These are phyloP conservation scores for Solanum chiquidenum DNA, from an alignment of 257 asterid genomes.

Conservation along the genomic window DNA sequence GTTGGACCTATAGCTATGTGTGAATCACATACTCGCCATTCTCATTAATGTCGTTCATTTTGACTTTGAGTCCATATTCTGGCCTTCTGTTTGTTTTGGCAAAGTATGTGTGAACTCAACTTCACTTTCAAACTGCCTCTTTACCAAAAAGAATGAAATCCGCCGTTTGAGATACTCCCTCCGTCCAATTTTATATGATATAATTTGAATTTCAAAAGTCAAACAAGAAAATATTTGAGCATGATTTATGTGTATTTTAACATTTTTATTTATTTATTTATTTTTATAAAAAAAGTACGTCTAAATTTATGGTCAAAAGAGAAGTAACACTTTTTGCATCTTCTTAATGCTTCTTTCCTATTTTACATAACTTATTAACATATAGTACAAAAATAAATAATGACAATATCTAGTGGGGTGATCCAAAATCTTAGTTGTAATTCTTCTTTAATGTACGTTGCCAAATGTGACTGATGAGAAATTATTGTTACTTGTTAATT, in stretches of 20 bases:
- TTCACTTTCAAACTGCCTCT: not conserved
- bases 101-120: not conserved
- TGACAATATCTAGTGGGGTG: not conserved
- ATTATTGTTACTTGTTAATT: not conserved
- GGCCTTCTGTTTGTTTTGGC: not conserved
- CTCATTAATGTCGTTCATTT: not conserved
- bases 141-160: not conserved
- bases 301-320: no score
- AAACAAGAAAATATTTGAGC: no score
- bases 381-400: not conserved
- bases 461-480: not conserved
- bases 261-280: no score
- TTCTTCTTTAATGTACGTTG: not conserved
- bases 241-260: not conserved
- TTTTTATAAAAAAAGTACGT: no score
- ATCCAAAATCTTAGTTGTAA: no score
- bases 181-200: no score
- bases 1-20: not conserved
- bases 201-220: no score
- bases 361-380: not conserved
- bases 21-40: not conserved
- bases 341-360: not conserved
- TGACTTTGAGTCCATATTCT: not conserved
- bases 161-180: not conserved
- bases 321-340: not conserved